Conservation (phyloP, 2,329 filamentous ascomycete genomes). For the Triangularia verruculosa region DNA sequence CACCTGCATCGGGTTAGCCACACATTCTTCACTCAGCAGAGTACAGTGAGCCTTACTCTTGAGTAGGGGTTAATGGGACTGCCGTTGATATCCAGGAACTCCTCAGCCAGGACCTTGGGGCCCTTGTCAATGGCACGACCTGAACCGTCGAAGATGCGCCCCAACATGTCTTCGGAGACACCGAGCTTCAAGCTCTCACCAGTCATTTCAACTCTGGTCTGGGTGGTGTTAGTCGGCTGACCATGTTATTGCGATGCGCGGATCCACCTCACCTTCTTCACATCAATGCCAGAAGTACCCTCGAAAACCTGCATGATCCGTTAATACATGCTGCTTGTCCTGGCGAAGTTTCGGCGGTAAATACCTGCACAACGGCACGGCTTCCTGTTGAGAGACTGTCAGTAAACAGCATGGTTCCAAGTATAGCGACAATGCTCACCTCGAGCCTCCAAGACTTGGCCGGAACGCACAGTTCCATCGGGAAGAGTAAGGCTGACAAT, state of each 20-base stretch:
- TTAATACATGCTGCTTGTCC: conserved; percentile 24
- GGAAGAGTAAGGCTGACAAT: conserved; percentile 94
- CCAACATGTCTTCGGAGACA: conserved; percentile 99
- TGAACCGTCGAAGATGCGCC: conserved; percentile 97
- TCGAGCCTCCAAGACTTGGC: conserved; percentile 96
- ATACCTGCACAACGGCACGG: conserved; percentile 91
- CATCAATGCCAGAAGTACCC: conserved; percentile 94
- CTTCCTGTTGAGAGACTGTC: conserved; percentile 57
- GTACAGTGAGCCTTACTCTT: conserved; percentile 59
- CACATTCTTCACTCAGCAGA: conserved; percentile 14
- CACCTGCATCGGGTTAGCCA: conserved; percentile 54
- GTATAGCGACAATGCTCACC: conserved; percentile 51
- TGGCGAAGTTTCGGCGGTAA: neutral
- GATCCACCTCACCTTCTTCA: conserved; percentile 76
- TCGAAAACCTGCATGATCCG: conserved; percentile 75
- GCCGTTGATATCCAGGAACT: conserved; percentile 98
- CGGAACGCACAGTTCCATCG: conserved; percentile 89
- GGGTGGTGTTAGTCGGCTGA: conserved; percentile 20
- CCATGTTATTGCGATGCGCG: neutral
- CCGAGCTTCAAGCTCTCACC: conserved; percentile 97
- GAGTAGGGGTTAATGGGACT: conserved; percentile 98
- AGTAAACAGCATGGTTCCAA: conserved; percentile 20
- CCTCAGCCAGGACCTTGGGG: conserved; percentile 94
- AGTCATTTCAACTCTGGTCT: conserved; percentile 95
- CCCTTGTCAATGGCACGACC: conserved; percentile 98